These are phyloP conservation scores for Hanseniaspora nectarophila DNA, from an alignment of 805 yeast species.

Conservation along the genomic window DNA sequence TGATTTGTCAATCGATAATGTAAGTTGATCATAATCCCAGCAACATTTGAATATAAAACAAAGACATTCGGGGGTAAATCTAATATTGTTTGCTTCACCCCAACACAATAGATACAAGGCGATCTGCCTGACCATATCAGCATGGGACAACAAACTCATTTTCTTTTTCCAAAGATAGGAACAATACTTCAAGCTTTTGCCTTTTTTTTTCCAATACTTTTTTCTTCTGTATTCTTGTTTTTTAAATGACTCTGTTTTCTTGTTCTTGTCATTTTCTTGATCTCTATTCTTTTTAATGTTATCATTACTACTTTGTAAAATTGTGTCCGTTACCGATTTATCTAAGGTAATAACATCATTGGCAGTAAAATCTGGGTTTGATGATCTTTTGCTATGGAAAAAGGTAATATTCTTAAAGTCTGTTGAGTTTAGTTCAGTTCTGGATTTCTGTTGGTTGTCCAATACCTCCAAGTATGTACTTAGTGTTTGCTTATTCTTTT, in stretches of 20 bases:
- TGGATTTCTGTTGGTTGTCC: constrained; percentile 39
- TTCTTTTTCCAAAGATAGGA: constrained; percentile 67
- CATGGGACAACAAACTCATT: constrained; percentile 44
- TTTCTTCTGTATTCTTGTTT: constrained; percentile 47
- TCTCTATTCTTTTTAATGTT: not conserved
- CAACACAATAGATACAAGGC: constrained; percentile 63
- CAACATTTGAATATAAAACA: constrained; percentile 79
- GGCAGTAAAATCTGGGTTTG: constrained; percentile 35
- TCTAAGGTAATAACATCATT: constrained; percentile 2
- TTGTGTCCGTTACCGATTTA: not conserved
- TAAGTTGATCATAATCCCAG: constrained; percentile 51
- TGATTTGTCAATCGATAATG: constrained; percentile 53
- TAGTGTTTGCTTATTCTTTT: constrained; percentile 29
- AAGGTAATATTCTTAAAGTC: constrained; percentile 27
- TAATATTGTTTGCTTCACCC: constrained; percentile 81
- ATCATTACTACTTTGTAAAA: not conserved
- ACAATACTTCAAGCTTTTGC: constrained; percentile 48
- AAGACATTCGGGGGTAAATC: constrained; percentile 82
- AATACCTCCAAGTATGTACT: constrained; percentile 30
- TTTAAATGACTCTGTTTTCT: not conserved
- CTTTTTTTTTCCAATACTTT: constrained; percentile 31
- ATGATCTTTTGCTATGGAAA: constrained; percentile 17
- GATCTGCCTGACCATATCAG: constrained; percentile 55
- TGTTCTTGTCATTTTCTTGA: not conserved
- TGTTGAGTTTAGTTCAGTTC: constrained; percentile 37